Evolutionary conservation across 352 stramenopile species (phyloP), one percentile per base, ranked within the genome.

Genomic region (Globisporangium spiculum): DNA sequence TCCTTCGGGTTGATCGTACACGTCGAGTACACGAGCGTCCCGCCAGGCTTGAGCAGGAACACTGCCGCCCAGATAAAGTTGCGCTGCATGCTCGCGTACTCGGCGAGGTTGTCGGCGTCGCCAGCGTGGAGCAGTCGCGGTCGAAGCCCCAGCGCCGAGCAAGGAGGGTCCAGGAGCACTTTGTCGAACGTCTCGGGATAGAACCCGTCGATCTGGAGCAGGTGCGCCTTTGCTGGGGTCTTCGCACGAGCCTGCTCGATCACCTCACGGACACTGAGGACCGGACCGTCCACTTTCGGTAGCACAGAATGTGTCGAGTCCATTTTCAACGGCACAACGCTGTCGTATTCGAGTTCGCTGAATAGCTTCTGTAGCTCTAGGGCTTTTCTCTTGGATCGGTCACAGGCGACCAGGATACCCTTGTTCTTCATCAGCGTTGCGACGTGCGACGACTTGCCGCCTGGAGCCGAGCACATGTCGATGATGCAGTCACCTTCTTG

Each of bases 401-500:
- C 95, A 66, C 90, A 98, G 4, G 92, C 90, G 7, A 94, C 74
- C 48, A 94, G 72, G 1, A 92, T 82, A 20, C 94, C 92, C 12
- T 88, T 75, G 72, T 98, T 97, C 52, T 83, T 71, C 81, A 98
- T 97, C 22, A 98, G 77, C 71, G 88, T 98, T 16, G 93, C 93
- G 8, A 98, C 53, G 70, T 98, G 95, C 7, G 90, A 93, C 20
- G 94, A 95, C 74, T 99, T 99, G 22, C 96, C 96, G 41, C 96
- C 95, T 1, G 96, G 96, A 0, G 94, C 95, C 6, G 89, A 83
- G 81, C 96, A 99, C 90, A 98, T 97, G 68, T 98, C 96, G 48
- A 98, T 72, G 75, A 98, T 89, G 32, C 89, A 80, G 38, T 98
- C 88, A 30, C 83, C 88, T 24, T 79, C 66, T 70, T 96, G 76